Conservation (phyloP, 2,329 filamentous ascomycete species). For the Trichoderma afroharzianum region DNA sequence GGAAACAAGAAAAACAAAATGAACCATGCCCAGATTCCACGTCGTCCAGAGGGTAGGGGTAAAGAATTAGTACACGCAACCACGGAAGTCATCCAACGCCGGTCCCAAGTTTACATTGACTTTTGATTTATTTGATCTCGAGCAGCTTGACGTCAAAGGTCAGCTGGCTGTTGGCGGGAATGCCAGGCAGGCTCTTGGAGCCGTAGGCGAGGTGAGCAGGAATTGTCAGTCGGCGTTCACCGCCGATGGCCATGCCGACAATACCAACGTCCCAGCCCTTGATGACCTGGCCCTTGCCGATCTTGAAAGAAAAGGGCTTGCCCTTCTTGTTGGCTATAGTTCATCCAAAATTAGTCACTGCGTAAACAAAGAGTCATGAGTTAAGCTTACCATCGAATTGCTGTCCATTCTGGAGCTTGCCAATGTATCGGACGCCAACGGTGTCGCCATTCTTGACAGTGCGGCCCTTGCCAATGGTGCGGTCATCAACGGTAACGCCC, state of each 20-base stretch:
- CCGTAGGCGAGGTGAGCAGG: conserved; percentile 87
- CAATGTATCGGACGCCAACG: conserved; percentile 95
- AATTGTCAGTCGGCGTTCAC: conserved; percentile 88
- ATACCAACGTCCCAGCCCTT: conserved; percentile 98
- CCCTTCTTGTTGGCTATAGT: conserved; percentile 91
- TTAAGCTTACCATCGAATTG: conserved; percentile 78
- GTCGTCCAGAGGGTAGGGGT: background rate
- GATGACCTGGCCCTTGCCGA: conserved; percentile 93
- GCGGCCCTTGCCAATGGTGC: conserved; percentile 82
- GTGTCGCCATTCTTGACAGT: conserved; percentile 86
- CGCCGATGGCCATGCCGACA: conserved; percentile 85
- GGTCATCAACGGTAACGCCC: conserved; percentile 92
- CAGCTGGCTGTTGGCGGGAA: conserved; percentile 86
- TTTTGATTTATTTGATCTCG: conserved; percentile 66
- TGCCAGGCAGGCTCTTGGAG: conserved; percentile 74
- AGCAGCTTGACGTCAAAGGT: conserved; percentile 88
- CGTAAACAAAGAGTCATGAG: conserved; percentile 22
- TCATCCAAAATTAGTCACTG: background rate
- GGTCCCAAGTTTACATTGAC: background rate
- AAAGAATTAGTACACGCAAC: conserved; percentile 17
- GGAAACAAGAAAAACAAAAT: conserved; percentile 17
- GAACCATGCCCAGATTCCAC: conserved; percentile 15
- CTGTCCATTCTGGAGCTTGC: conserved; percentile 92
- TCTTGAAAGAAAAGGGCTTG: conserved; percentile 94
- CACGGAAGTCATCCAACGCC: conserved; percentile 16